These are phyloP conservation scores for Teratosphaeria gauchensis DNA, from an alignment of 2,329 filamentous ascomycete genomes.

Conservation along the genomic window DNA sequence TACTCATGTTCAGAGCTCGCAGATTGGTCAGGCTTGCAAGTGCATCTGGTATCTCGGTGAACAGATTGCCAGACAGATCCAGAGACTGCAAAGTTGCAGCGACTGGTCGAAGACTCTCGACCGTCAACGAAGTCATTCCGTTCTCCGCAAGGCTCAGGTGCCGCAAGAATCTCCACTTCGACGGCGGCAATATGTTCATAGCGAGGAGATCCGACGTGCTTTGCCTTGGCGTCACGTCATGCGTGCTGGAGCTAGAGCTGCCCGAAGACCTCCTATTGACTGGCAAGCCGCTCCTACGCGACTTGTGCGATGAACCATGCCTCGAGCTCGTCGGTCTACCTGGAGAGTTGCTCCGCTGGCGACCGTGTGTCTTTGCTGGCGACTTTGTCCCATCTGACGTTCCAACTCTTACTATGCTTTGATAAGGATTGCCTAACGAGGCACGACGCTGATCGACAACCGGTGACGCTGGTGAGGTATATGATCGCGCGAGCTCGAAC, in stretches of 20 bases:
- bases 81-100: constrained; percentile 83
- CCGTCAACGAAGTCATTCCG: constrained; percentile 68
- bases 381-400: constrained; percentile 40
- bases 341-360: constrained; percentile 72
- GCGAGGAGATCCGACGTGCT: constrained; percentile 71
- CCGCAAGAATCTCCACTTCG: constrained; percentile 90
- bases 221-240: constrained; percentile 46
- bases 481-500: constrained; percentile 57
- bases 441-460: constrained; percentile 38
- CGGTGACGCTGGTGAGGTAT: constrained; percentile 60
- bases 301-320: constrained; percentile 54
- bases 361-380: constrained; percentile 15
- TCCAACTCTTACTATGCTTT: constrained; percentile 44
- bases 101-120: constrained; percentile 67
- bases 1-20: constrained; percentile 85
- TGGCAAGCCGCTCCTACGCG: constrained; percentile 55
- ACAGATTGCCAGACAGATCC: constrained; percentile 85
- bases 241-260: constrained; percentile 74
- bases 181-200: constrained; percentile 62
- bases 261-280: constrained; percentile 75
- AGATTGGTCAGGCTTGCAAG: constrained; percentile 75
- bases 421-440: constrained; percentile 41
- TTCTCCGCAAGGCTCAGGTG: constrained; percentile 91
- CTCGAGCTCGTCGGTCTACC: constrained; percentile 66
- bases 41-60: constrained; percentile 88